Base-by-base conservation (phyloP, 768 basidiomycete species). In the Lactarius quietus region DNA sequence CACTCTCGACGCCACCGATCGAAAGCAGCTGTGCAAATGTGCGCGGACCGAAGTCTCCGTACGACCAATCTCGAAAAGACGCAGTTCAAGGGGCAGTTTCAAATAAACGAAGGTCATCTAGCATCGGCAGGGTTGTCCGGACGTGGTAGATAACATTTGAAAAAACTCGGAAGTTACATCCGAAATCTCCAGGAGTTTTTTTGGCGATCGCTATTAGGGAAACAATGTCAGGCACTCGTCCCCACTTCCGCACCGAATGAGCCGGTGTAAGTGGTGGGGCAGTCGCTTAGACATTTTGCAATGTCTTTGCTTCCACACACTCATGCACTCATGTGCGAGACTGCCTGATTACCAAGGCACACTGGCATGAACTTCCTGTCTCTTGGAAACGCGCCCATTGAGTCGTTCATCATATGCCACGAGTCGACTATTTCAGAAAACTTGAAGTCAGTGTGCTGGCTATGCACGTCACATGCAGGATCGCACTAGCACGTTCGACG, bases 161-260 rank as follows among this genome's bases (percentile, higher is more conserved):
- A 54, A 10, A 38, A 35, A 60, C 23, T 17, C 18, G n/a, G 36
- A 38, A 9, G 12, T 53, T 52, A 36, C 51, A 48, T 28, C 48
- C 48, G 45, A 48, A 14, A 48, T 48, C 45, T 48, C 45, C 45
- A 48, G 45, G 45, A 23, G 43, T n/a, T 45, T 45, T 8, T 17
- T 45, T 14, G 9, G 45, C 23, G 45, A 17, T 20, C 52, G 52
- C 17, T n/a, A 33, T 23, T 48, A 20, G 20, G 61, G n/a, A 14
- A 53, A 17, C 38, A 29, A 15, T 38, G 41, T 31, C n/a, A 28
- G 1, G 31, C 31, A 29, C 14, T 26, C 60, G 23, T 12, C 43
- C 57, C 26, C 56, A 63, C 56, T 9, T 38, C 26, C 57, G 56
- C 48, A 58, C 62, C 62, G 62, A 63, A 63, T 26, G 57, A 39